phyloP scores from a whole-genome alignment of 306 rosid genomes.

The Urtica urens region DNA sequence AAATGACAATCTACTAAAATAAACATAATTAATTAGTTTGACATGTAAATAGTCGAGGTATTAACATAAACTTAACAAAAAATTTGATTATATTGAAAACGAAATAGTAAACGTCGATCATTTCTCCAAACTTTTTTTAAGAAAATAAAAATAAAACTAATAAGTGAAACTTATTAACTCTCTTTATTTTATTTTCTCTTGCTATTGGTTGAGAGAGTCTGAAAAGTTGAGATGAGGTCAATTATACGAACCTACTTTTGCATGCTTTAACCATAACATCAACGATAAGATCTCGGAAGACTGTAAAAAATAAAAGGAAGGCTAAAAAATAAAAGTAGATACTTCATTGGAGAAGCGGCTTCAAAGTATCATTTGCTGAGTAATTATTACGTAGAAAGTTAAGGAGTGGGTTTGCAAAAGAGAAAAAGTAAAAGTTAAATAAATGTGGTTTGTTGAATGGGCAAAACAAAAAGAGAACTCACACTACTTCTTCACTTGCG shows the following conservation, averaged over 20 bases:
- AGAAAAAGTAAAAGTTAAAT: conserved; percentile 23
- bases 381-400: conserved; percentile 60
- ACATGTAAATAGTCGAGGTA: too few relatives aligned
- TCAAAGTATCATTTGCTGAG: conserved; percentile 31
- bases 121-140: too few relatives aligned
- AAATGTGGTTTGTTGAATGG: background rate
- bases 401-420: conserved; percentile 17
- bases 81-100: too few relatives aligned
- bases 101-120: too few relatives aligned
- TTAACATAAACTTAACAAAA: too few relatives aligned
- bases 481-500: background rate
- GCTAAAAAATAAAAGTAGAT: conserved; percentile 15
- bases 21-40: too few relatives aligned
- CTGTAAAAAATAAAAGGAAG: conserved; percentile 18
- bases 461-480: background rate
- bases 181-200: background rate
- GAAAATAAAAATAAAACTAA: too few relatives aligned
- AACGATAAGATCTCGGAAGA: conserved; percentile 30
- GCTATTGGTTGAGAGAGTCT: conserved; percentile 5
- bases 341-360: background rate
- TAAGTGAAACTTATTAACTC: too few relatives aligned
- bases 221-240: conserved; percentile 27
- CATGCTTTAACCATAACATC: conserved; percentile 11
- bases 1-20: too few relatives aligned
- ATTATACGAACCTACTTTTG: conserved; percentile 24